Conservation (phyloP, 805 yeast genomes). For the Ogataea saltuana region DNA sequence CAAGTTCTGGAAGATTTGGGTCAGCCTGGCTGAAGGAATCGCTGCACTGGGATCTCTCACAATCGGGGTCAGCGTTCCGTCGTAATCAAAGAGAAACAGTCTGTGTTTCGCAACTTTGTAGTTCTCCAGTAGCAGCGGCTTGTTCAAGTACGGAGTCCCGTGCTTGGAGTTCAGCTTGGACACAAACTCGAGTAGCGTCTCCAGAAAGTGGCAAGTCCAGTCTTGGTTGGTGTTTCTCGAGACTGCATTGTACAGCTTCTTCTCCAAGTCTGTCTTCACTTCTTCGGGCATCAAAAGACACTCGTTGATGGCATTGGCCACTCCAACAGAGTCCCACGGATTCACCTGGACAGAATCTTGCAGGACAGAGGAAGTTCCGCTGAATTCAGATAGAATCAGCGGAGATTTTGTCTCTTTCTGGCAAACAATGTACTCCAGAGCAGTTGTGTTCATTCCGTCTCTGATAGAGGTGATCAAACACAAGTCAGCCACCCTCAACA, state of each 20-base stretch:
- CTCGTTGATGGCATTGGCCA: constrained; percentile 78
- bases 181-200: constrained; percentile 35
- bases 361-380: constrained; percentile 78
- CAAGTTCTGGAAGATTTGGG: constrained; percentile 57
- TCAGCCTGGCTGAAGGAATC: constrained; percentile 78
- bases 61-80: constrained; percentile 96
- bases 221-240: constrained; percentile 70
- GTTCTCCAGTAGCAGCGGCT: constrained; percentile 59
- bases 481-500: constrained; percentile 85
- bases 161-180: constrained; percentile 44
- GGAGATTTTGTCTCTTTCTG: constrained; percentile 76
- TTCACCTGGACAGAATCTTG: constrained; percentile 80
- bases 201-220: constrained; percentile 72
- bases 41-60: constrained; percentile 98
- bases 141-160: constrained; percentile 80
- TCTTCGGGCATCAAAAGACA: constrained; percentile 57
- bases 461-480: constrained; percentile 87
- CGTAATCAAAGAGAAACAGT: constrained; percentile 90
- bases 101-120: constrained; percentile 67
- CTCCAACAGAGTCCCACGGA: constrained; percentile 97
- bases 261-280: constrained; percentile 48
- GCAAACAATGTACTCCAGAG: constrained; percentile 87
- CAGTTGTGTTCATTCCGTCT: constrained; percentile 96
- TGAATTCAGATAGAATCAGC: constrained; percentile 85
- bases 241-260: constrained; percentile 61